These are phyloP conservation scores for Debaryomyces maramus DNA, from an alignment of 805 yeast genomes.

Conservation along the genomic window DNA sequence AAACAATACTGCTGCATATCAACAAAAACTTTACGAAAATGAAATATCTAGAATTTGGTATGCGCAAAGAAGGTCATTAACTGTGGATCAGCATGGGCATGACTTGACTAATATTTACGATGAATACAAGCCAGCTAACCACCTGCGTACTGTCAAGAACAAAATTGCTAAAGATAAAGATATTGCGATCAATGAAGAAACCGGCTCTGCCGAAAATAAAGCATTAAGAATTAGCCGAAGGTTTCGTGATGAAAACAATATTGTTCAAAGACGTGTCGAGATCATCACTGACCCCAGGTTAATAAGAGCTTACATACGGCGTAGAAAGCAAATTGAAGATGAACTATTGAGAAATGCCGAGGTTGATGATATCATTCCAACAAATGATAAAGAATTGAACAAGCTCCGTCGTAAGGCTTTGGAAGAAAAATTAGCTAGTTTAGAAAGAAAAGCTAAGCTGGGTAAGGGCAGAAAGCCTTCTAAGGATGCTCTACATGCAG, in stretches of 20 bases:
- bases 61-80: conserved; percentile 65
- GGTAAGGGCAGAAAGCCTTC: conserved; percentile 33
- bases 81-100: conserved; percentile 36
- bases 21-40: conserved; percentile 88
- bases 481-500: conserved; percentile 37
- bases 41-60: conserved; percentile 91
- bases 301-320: conserved; percentile 77
- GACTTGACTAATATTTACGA: conserved; percentile 37
- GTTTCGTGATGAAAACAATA: conserved; percentile 80
- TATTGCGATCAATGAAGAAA: conserved; percentile 27
- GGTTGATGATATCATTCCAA: conserved; percentile 70
- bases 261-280: conserved; percentile 77
- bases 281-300: conserved; percentile 81
- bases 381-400: conserved; percentile 83
- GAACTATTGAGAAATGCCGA: conserved; percentile 55
- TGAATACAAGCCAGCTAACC: conserved; percentile 39
- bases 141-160: conserved; percentile 29
- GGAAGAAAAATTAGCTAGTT: conserved; percentile 79
- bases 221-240: conserved; percentile 65
- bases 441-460: conserved; percentile 61
- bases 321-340: conserved; percentile 65
- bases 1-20: conserved; percentile 48
- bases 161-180: conserved; percentile 37
- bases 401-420: conserved; percentile 71
- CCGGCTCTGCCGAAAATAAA: conserved; percentile 23